These are phyloP conservation scores for Moesziomyces aphidis DNA, from an alignment of 1,284 basidiomycete species.

Conservation along the genomic window DNA sequence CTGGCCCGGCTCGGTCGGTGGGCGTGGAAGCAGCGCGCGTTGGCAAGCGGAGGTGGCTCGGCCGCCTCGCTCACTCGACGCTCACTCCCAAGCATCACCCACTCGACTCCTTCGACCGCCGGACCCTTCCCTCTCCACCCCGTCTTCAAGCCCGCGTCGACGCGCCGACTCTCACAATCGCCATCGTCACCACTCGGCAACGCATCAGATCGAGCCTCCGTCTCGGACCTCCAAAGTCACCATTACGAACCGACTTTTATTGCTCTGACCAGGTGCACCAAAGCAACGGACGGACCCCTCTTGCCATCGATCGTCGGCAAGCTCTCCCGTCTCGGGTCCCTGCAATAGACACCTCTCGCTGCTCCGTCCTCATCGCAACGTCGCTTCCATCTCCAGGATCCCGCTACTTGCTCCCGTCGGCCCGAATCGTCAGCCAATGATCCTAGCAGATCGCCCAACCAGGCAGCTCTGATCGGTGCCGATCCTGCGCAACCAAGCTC, in stretches of 20 bases:
- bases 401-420: too few species aligned
- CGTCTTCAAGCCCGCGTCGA: neutral
- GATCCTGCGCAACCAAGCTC: neutral
- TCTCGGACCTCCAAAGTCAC: too few species aligned
- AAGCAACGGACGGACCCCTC: neutral
- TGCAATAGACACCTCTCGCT: neutral
- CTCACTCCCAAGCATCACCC: neutral
- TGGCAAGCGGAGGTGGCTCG: neutral
- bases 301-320: neutral
- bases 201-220: neutral
- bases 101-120: neutral
- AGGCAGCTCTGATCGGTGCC: neutral
- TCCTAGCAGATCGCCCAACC: neutral
- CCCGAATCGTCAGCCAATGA: neutral
- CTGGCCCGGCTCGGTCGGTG: too few species aligned
- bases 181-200: neutral
- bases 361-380: neutral
- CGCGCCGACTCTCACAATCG: neutral
- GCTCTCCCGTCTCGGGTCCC: neutral
- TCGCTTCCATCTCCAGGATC: too few species aligned
- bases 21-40: neutral
- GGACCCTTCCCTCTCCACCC: neutral
- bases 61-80: neutral
- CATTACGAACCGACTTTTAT: neutral
- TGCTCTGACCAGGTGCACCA: too few species aligned